These are phyloP conservation scores for Rubia yunnanensis DNA, from an alignment of 257 asterid genomes.

Conservation along the genomic window DNA sequence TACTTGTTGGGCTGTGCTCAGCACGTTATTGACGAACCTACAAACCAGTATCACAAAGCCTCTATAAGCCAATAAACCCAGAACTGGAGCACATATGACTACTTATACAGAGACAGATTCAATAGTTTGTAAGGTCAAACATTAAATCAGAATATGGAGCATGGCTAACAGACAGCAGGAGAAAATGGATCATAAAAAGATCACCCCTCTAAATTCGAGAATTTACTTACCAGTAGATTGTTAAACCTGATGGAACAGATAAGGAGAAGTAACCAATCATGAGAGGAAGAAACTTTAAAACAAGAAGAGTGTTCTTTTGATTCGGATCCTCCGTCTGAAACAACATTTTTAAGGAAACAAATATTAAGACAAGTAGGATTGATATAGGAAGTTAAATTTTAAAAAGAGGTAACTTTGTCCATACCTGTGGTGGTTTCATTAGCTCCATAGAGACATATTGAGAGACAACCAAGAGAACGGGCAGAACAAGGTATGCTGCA, in stretches of 20 bases:
- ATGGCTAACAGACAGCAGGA: background rate
- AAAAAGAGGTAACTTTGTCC: conserved; percentile 18
- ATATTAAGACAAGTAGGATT: conserved; percentile 17
- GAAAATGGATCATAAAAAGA: no score
- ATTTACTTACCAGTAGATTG: conserved; percentile 76
- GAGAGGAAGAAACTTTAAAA: conserved; percentile 92
- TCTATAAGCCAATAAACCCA: background rate
- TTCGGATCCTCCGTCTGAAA: conserved; percentile 93
- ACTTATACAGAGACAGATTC: background rate
- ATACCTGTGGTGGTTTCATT: conserved; percentile 99
- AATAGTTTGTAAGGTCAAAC: conserved; percentile 1
- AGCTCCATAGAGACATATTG: conserved; percentile 93
- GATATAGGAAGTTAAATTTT: conserved; percentile 6
- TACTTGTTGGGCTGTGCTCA: conserved; percentile 95
- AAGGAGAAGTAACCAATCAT: conserved; percentile 99
- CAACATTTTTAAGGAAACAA: conserved; percentile 19
- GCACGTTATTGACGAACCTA: conserved; percentile 93
- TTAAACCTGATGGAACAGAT: conserved; percentile 97
- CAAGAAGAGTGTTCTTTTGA: conserved; percentile 90
- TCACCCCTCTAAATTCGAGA: background rate
- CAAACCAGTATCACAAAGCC: conserved; percentile 6
- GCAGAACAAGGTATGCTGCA: conserved; percentile 89
- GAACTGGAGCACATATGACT: background rate
- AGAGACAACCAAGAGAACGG: conserved; percentile 79
- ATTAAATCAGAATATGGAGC: background rate